Base-by-base conservation (phyloP, 2,329 filamentous ascomycete genomes). In the Cadophora gregata region DNA sequence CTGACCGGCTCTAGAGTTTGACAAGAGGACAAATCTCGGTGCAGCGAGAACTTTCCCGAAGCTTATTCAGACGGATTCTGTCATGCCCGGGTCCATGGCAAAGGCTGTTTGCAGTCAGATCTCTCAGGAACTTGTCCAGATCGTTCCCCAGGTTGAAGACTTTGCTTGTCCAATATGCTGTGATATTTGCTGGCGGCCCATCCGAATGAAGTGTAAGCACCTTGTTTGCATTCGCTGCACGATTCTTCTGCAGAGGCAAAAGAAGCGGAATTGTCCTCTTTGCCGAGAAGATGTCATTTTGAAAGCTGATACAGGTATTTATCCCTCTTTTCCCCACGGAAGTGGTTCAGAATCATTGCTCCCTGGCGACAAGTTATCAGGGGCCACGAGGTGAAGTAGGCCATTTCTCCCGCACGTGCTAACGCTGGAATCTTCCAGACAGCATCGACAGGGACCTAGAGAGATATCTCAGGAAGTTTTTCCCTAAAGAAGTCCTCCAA, bases 161-260 rank as follows among this genome's bases (percentile, higher is more conserved):
- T 95, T 93, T 78, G 83, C 89, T 9, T 96, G 93, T 73, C 92
- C 93, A 1, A 88, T 96, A 67, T 96, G 93, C 79, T 89, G 90
- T 72, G 86, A 86, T 51, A 87, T 97, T 66, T 88, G 90, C n/a
- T 96, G 91, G 83, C 87, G 92, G 72, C 93, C 93, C 0, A 87
- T 97, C n/a, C 86, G 89, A 27, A 82, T 96, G 38, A 84, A 85
- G 16, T 97, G 93, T 77, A 81, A 85, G 31, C 92, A 96, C 71
- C 81, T 94, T 16, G 94, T 95, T 75, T 97, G 93, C 80, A 95
- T 96, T 65, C 85, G 91, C 2, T 97, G 93, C 76, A 84, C 95
- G 59, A 88, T 96, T 69, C 88, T 92, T 72, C 87, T 97, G 80
- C 93, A 96, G 77, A 87, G 88, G 55, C 86, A 87, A 47, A 83